Base-by-base conservation (phyloP, 148 eudicot genomes). In the Camellia granthamiana region DNA sequence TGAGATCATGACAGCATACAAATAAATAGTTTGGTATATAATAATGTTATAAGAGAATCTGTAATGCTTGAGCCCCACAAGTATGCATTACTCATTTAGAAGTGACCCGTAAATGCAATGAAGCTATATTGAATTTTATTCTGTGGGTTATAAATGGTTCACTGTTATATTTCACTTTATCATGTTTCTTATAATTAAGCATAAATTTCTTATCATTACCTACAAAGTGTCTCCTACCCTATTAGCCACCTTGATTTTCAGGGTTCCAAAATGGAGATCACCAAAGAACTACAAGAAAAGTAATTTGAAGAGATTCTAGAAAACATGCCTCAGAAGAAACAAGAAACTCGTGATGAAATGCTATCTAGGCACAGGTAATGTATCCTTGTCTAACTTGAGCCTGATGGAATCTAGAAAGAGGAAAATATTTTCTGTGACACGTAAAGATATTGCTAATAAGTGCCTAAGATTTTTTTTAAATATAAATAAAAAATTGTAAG, bases 361-460 rank as follows among this genome's bases (percentile, higher is more conserved):
- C 87, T 90, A 21, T 67, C 89, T 42, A 86, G 92, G 59, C 92
- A 90, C 78, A 86, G 92, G 92, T 90, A 66, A 73, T 67, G 47
- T 71, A 13, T 69, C 68, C 16, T 16, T 66, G 6, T 18, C 23
- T 49, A 18, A 51, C 52, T 7, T 51, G 62, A 43, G 56, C n/a
- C 49, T 30, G 38, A 30, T 30, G 38, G 38, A 30, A 30, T 30
- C 38, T 30, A 1, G 38, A 30, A 30, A 30, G 38, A 30, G 1
- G 38, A 30, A 1, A 30, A 30, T 30, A 30, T 30, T 30, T 30
- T 30, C 38, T 30, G 38, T 30, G 38, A 30, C 38, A 30, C 38
- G 38, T 30, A 30, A 30, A 30, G 38, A 30, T 30, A 30, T 30
- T 30, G 38, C 38, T 30, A 30, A 30, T 30, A 30, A 30, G 38